Evolutionary conservation across 768 basidiomycete genomes (phyloP), one percentile per base, ranked within the genome.

Genomic region (Kwoniella dejecticola): DNA sequence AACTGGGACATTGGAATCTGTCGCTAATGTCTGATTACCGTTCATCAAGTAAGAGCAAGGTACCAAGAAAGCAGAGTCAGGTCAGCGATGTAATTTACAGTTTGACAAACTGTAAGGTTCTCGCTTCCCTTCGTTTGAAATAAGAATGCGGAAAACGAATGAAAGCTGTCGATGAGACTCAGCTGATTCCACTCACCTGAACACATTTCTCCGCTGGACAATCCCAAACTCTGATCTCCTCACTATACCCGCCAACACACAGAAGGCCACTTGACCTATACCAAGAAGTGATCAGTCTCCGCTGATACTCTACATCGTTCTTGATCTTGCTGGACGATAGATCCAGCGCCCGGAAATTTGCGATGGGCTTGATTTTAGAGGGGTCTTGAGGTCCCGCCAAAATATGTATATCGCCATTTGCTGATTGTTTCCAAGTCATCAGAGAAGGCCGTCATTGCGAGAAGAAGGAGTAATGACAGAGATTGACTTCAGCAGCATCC

Each of bases 141-240:
- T 8, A 38, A 38, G 36, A 38, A 38, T 38, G 36, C 17, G 17
- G 17, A 38, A 8, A 17, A 8, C 36, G 8, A 38, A 17, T 17
- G 36, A 17, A 38, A 8, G 8, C 17, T 38, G 36, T 17, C 36
- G 8, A 8, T 38, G 36, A 8, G 36, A 38, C n/a, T n/a, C n/a
- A n/a, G n/a, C n/a, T n/a, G n/a, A n/a, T n/a, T n/a, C 13, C 6
- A 64, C 71, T 60, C 31, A 73, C 74, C 30, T 62, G 50, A 27
- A 68, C 57, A 45, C 69, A 62, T 26, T 67, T 53, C 46, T 76
- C 74, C 5, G 71, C 69, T 5, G 71, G 71, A 56, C 67, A 69
- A 54, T 76, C 74, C 74, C 74, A 76, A 3, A 71, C 63, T 27
- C 71, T 73, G 38, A 76, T 56, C 10, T 63, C 54, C 13, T 57